phyloP scores from a whole-genome alignment of 2,329 filamentous ascomycete species.

The Coleophoma crateriformis region DNA sequence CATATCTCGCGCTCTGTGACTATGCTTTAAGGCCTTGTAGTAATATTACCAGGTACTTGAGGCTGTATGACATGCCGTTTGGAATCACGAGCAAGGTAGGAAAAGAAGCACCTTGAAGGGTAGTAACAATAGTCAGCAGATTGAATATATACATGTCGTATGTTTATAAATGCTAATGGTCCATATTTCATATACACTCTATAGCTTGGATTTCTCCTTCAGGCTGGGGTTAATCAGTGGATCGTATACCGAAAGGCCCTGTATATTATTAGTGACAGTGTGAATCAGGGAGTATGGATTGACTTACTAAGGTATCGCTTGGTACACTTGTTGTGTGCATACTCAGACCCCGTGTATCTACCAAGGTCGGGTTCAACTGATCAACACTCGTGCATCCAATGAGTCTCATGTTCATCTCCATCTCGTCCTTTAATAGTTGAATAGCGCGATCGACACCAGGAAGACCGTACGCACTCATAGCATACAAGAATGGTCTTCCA shows the following conservation, averaged over 20 bases:
- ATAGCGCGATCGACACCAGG: constrained; percentile 87
- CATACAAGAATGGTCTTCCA: constrained; percentile 89
- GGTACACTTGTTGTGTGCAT: constrained; percentile 54
- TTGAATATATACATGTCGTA: too few species aligned
- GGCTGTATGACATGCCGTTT: too few species aligned
- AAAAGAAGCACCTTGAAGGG: too few species aligned
- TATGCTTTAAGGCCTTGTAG: not conserved
- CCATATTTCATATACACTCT: constrained; percentile 6
- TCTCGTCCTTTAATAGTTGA: constrained; percentile 88
- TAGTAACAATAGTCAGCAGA: too few species aligned
- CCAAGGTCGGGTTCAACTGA: constrained; percentile 72
- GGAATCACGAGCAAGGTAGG: too few species aligned
- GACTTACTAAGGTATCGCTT: constrained; percentile 46
- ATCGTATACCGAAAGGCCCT: constrained; percentile 32
- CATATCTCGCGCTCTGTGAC: not conserved
- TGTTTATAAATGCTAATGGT: too few species aligned
- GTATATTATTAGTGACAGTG: constrained; percentile 4
- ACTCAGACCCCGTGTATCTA: constrained; percentile 70
- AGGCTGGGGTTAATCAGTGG: constrained; percentile 37
- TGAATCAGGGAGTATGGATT: constrained; percentile 3
- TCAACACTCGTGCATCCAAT: constrained; percentile 73
- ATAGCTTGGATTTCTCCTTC: constrained; percentile 40
- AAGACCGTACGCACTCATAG: constrained; percentile 88
- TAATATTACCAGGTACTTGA: not conserved
- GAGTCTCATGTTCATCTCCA: constrained; percentile 98